A percentile compares a stretch with the other conserved stretches of the same genome.
These are phyloP conservation scores for Endoconidiophora polonica DNA, from an alignment of 2,329 filamentous ascomycete species.

Conservation along the genomic window DNA sequence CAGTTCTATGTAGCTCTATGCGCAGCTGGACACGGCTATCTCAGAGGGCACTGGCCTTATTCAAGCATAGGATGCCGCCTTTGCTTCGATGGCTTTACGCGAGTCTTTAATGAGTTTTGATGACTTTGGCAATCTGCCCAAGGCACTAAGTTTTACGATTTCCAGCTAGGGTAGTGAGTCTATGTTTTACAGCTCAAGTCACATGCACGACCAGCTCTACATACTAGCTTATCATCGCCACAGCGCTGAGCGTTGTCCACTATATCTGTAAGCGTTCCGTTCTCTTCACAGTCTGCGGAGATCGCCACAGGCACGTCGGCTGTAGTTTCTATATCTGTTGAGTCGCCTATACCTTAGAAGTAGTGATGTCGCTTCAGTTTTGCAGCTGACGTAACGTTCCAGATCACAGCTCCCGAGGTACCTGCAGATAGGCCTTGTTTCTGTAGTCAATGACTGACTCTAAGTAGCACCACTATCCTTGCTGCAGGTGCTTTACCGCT, in stretches of 20 bases:
- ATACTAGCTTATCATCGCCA: neutral
- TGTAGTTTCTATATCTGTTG: neutral
- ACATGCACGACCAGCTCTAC: neutral
- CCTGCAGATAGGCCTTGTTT: neutral
- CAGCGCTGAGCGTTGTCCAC: neutral
- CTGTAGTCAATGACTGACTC: neutral
- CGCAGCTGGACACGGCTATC: conserved; percentile 27
- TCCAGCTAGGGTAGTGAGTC: neutral
- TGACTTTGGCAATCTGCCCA: neutral
- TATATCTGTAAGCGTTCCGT: neutral
- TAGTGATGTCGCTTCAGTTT: neutral
- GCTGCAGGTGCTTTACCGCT: neutral
- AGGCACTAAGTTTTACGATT: neutral
- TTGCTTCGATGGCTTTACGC: neutral
- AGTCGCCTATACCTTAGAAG: neutral
- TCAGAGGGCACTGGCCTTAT: conserved; percentile 32
- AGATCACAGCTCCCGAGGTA: neutral
- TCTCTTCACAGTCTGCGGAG: neutral
- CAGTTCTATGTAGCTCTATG: conserved; percentile 12
- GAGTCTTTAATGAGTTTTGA: neutral
- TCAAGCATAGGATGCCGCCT: conserved; percentile 24
- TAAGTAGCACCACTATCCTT: neutral
- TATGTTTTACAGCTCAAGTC: neutral
- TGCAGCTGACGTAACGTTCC: neutral
- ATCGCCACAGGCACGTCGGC: neutral